A percentile compares a stretch with the other conserved stretches of the same genome.
Conservation (phyloP, 2,329 filamentous ascomycete genomes). For the Clonostachys solani region DNA sequence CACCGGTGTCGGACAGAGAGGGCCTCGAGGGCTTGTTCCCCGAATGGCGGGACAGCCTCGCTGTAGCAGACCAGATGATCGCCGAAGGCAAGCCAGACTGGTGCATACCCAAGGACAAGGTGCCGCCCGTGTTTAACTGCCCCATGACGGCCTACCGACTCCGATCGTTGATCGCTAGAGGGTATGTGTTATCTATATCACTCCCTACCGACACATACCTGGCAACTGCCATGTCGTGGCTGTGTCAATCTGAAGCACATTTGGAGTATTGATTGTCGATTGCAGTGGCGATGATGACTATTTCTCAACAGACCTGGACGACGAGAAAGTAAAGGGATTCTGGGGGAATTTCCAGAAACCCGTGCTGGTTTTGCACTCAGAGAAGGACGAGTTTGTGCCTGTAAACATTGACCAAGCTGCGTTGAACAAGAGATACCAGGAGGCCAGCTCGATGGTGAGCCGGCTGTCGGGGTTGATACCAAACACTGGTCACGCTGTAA, state of each 20-base stretch:
- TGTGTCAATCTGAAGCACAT: not conserved
- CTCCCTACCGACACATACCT: not conserved
- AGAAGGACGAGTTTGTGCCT: slow-evolving; percentile 62
- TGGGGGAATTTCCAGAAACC: slow-evolving; percentile 62
- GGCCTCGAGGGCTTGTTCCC: slow-evolving; percentile 42
- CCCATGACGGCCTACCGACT: slow-evolving; percentile 51
- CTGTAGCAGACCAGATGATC: slow-evolving; percentile 50
- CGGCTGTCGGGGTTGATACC: slow-evolving; percentile 48
- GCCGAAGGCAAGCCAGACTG: slow-evolving; percentile 47
- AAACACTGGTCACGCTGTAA: slow-evolving; percentile 45
- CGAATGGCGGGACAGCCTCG: slow-evolving; percentile 38
- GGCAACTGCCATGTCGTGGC: not conserved
- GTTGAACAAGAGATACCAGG: slow-evolving; percentile 54
- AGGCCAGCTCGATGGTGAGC: slow-evolving; percentile 39
- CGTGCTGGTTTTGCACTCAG: slow-evolving; percentile 62
- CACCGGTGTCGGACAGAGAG: slow-evolving; percentile 74
- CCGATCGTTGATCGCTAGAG: slow-evolving; percentile 41
- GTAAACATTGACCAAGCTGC: slow-evolving; percentile 48
- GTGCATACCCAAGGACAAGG: slow-evolving; percentile 42
- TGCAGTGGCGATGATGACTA: slow-evolving; percentile 76
- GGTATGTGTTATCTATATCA: slow-evolving; percentile 34
- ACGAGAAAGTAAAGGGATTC: slow-evolving; percentile 50
- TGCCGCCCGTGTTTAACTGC: slow-evolving; percentile 32
- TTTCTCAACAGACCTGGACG: slow-evolving; percentile 74
- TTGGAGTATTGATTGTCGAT: not conserved